These are phyloP conservation scores for Aspergillus puulaauensis DNA, from an alignment of 2,329 filamentous ascomycete genomes.

Conservation along the genomic window DNA sequence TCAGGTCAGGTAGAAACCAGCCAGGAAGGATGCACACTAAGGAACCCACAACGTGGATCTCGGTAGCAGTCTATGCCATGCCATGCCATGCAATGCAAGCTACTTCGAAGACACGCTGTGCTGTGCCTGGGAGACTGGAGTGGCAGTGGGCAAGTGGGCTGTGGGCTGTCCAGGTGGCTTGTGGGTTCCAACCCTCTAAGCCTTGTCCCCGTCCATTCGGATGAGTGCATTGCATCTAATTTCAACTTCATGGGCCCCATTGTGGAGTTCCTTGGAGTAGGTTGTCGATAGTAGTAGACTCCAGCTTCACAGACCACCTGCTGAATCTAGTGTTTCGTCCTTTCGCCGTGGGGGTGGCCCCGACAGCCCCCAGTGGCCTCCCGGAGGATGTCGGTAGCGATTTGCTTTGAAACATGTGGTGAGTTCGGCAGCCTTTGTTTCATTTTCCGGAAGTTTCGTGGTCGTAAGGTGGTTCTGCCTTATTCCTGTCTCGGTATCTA, in stretches of 20 bases:
- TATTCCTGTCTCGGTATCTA: no score
- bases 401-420: neutral
- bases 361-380: neutral
- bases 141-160: no score
- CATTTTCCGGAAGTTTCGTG: no score
- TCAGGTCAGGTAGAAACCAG: constrained; percentile 1
- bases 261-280: no score
- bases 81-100: constrained; percentile 17
- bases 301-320: neutral
- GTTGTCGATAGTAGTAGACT: no score
- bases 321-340: neutral
- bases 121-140: neutral
- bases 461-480: no score
- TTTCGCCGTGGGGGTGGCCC: neutral
- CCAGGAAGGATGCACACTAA: constrained; percentile 1
- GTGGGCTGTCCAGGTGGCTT: neutral
- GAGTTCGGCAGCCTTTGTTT: no score
- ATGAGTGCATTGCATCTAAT: neutral
- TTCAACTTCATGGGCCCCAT: neutral
- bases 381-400: neutral
- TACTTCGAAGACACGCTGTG: constrained; percentile 2
- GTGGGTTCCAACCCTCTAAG: neutral
- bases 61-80: neutral
- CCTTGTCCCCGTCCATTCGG: neutral
- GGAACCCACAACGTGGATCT: constrained; percentile 9